Evolutionary conservation across 2,329 filamentous ascomycete species (phyloP).

Genomic region (Colletotrichum lindemuthianum): DNA sequence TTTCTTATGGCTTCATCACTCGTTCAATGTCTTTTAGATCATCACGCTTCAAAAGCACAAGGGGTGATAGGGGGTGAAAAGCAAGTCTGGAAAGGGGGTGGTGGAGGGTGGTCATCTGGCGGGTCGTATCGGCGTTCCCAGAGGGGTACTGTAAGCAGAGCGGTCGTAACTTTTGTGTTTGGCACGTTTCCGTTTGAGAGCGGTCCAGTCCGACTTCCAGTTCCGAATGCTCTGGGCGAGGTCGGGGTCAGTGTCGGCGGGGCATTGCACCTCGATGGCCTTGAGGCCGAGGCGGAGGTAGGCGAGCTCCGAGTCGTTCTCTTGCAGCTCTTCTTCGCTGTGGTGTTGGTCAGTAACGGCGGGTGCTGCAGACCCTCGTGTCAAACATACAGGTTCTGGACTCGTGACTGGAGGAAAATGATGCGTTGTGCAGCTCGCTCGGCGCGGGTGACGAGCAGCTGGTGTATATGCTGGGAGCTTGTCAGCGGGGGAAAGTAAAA

Average conservation of each 20-base stretch:
- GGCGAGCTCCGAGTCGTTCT: constrained; percentile 68
- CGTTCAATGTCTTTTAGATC: constrained; percentile 32
- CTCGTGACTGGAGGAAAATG: constrained; percentile 66
- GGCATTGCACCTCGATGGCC: constrained; percentile 69
- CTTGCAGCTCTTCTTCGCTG: constrained; percentile 65
- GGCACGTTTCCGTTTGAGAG: constrained; percentile 58
- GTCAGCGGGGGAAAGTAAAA: constrained; percentile 13
- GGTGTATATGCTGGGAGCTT: constrained; percentile 65
- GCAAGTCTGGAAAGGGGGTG: constrained; percentile 15
- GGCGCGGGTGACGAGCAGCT: constrained; percentile 66
- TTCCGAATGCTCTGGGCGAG: constrained; percentile 67
- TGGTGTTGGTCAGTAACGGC: constrained; percentile 29
- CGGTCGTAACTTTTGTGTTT: constrained; percentile 34
- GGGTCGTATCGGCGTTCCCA: constrained; percentile 31
- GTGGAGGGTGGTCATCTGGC: constrained; percentile 18
- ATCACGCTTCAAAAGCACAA: constrained; percentile 29
- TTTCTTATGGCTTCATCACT: constrained; percentile 30
- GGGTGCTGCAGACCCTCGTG: background rate
- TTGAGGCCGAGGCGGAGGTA: constrained; percentile 71
- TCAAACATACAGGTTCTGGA: constrained; percentile 63
- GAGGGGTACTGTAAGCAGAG: constrained; percentile 31
- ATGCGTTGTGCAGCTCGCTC: constrained; percentile 68
- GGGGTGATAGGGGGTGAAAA: constrained; percentile 13
- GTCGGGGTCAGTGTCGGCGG: constrained; percentile 62
- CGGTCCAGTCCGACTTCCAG: constrained; percentile 70